Base-by-base conservation (phyloP, 768 basidiomycete species). In the Boletellus ananiceps region DNA sequence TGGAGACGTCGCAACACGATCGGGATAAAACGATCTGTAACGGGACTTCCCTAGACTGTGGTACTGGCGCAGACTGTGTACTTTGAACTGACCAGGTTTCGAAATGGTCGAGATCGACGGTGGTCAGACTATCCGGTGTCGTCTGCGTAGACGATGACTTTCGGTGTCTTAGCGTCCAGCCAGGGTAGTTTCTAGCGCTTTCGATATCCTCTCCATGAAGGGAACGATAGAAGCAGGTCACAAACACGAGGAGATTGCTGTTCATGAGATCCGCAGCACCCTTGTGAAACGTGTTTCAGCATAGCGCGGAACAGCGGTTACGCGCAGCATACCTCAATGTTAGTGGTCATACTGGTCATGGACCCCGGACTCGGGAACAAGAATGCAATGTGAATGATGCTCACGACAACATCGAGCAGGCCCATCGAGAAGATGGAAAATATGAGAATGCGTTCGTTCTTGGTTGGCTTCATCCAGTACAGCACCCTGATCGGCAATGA, bases 171-270 rank as follows among this genome's bases (percentile, higher is more conserved):
- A 9, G 2, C 1, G 32, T 31, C 23, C 16, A 15, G 16, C 13
- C 29, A 15, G 4, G 2, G 2, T 15, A 1, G n/a, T 35, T 7
- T 8, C n/a, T 21, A 9, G 9, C 32, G 9, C 8, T 21, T 29
- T 54, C 48, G 4, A 50, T 33, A 14, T 48, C 48, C 11, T 44
- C 54, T 15, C 39, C 55, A 0, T 35, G 50, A 16, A 59, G 23
- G 36, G 44, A 37, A 23, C 47, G 51, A 33, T 53, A 47, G 39
- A 59, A 8, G 5, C 15, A 44, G 13, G 47, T 59, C n/a, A 59
- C 54, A 19, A 61, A 36, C 31, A 51, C 46, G 35, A 61, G 51
- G 43, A 53, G 47, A 15, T 61, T 44, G 39, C 60, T 56, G 15
- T 51, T 40, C 36, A 49, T 42, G 5, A 62, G 45, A 42, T 47